Conservation (phyloP, 2,329 filamentous ascomycete genomes). For the Coniochaeta pulveracea region DNA sequence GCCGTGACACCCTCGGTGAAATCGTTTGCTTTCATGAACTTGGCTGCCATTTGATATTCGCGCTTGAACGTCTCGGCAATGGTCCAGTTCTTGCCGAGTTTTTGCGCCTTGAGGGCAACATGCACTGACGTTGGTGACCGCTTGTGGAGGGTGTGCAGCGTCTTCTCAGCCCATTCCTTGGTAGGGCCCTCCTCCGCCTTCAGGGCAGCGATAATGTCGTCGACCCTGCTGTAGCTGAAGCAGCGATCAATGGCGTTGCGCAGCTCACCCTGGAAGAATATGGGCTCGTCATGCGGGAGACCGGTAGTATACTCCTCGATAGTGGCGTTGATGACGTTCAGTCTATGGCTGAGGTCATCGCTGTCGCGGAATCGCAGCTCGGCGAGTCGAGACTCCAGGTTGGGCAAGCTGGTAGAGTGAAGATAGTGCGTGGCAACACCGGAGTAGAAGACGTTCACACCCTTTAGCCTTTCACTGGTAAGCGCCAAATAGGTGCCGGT, state of each 20-base stretch:
- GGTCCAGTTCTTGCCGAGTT: conserved; percentile 60
- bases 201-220: conserved; percentile 61
- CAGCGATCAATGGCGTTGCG: conserved; percentile 77
- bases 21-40: conserved; percentile 86
- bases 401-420: conserved; percentile 75
- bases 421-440: conserved; percentile 94
- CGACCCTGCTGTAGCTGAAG: conserved; percentile 57
- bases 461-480: conserved; percentile 73
- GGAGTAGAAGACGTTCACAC: conserved; percentile 78
- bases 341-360: conserved; percentile 48
- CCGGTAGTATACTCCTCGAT: conserved; percentile 88
- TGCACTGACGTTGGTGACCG: conserved; percentile 81
- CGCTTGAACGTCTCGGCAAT: conserved; percentile 77
- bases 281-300: conserved; percentile 63
- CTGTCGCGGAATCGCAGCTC: conserved; percentile 84
- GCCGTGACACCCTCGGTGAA: conserved; percentile 88
- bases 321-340: conserved; percentile 68
- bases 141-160: conserved; percentile 60
- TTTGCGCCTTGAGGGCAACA: conserved; percentile 77
- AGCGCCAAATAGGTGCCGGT: conserved; percentile 88
- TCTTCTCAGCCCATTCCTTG: conserved; percentile 67
- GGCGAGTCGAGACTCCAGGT: conserved; percentile 72
- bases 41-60: conserved; percentile 72
- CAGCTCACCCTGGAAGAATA: conserved; percentile 55
- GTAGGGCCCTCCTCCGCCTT: conserved; percentile 41